Conservation (phyloP, 2,329 filamentous ascomycete genomes). For the Colletotrichum sojae region DNA sequence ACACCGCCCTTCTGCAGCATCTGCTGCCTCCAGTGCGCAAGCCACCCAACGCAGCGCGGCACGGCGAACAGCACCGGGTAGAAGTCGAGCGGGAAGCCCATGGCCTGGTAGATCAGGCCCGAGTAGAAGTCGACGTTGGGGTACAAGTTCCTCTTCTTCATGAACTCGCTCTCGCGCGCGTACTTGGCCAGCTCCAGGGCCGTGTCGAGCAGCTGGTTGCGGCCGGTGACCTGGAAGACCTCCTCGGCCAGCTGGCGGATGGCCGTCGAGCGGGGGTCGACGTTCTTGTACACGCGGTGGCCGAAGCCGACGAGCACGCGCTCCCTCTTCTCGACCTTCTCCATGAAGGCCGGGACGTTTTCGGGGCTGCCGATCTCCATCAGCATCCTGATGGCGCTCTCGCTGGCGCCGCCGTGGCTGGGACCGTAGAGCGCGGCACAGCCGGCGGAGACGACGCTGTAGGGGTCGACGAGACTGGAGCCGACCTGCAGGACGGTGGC, state of each 20-base stretch:
- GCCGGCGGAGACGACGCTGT: conserved; percentile 65
- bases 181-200: conserved; percentile 62
- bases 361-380: conserved; percentile 65
- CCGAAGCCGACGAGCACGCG: conserved; percentile 69
- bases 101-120: conserved; percentile 66
- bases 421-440: conserved; percentile 69
- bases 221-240: conserved; percentile 64
- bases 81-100: conserved; percentile 68
- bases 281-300: conserved; percentile 68
- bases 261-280: conserved; percentile 66
- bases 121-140: conserved; percentile 69
- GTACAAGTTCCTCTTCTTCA: conserved; percentile 63
- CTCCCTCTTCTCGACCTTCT: conserved; percentile 64
- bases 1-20: conserved; percentile 61
- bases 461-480: conserved; percentile 69
- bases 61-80: conserved; percentile 67
- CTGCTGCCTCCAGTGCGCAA: conserved; percentile 67
- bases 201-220: conserved; percentile 66
- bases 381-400: conserved; percentile 68
- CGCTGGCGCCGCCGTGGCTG: conserved; percentile 72
- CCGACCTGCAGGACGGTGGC: conserved; percentile 70
- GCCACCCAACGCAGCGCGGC: conserved; percentile 65
- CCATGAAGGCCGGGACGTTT: conserved; percentile 65
- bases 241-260: conserved; percentile 64
- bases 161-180: conserved; percentile 62